Evolutionary conservation across 108 stramenopile species (phyloP), one percentile per base, ranked within the genome.

Genomic region (Aureococcus anophagefferens): DNA sequence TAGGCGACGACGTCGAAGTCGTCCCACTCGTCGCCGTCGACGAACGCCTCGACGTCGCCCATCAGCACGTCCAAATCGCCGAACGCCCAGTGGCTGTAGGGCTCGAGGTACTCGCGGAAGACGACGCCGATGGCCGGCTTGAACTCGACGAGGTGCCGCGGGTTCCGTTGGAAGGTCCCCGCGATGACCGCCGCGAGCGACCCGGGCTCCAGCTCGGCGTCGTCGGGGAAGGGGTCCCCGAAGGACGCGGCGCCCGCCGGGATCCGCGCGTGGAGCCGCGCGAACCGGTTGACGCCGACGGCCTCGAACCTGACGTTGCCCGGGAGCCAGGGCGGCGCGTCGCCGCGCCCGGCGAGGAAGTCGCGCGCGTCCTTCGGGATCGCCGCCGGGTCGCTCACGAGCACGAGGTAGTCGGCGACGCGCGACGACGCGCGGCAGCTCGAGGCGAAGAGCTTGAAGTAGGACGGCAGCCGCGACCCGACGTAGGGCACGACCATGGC

Each of bases 111-210:
- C 0, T 90, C 87, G 29, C 76, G 71, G 79, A 93, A 95, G 45
- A 95, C 88, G 75, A 93, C 89, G 17, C 95, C 95, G 44, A 91
- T 80, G 30, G 93, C 91, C 0, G 95, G 93, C 81, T 96, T 96
- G 80, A 88, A 94, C 79, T 96, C 93, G 40, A 94, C 92, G 68
- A 96, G 75, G n/a, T 87, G 83, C 73, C 94, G 93, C 0, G 93
- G 91, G 75, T 88, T 79, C 62, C 79, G 45, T 18, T 68, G 65
- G 46, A 90, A 75, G 33, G 80, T 77, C 15, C 67, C 71, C 40
- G 84, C 69, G 0, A 91, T 17, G 16, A 0, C 34, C 29, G 31
- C 68, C 34, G 73, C 36, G 11, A 74, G 40, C 5, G 68, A 66
- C 44, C 85, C 35, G 40, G 78, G 67, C 64, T 66, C 68, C 32